Conservation (phyloP, 106 monocot genomes). For the Dioscorea dumetorum region DNA sequence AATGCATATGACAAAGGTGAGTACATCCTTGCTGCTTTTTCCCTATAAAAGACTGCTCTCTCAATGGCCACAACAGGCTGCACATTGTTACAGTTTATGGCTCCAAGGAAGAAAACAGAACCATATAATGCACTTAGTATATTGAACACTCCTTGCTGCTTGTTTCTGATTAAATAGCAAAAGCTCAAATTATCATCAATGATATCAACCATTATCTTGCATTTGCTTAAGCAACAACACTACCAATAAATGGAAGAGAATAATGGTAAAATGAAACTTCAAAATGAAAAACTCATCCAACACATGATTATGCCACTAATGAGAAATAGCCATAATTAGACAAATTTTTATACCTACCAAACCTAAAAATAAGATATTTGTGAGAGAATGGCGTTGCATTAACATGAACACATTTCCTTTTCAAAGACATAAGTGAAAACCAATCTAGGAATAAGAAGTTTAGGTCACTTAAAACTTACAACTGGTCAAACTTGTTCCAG, state of each 20-base stretch:
- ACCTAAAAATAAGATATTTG: no score
- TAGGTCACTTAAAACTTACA: conserved; percentile 19
- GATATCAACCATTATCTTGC: no score
- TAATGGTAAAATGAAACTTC: background rate
- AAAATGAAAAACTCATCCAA: no score
- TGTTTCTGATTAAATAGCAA: conserved; percentile 32
- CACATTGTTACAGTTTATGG: conserved; percentile 42
- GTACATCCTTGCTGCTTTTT: conserved; percentile 95
- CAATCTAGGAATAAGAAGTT: background rate
- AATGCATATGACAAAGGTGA: conserved; percentile 81
- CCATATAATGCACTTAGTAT: conserved; percentile 67
- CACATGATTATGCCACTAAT: no score
- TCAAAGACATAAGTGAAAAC: no score
- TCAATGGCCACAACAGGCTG: conserved; percentile 74
- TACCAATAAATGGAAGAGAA: background rate
- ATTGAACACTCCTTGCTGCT: conserved; percentile 68
- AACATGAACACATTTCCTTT: no score
- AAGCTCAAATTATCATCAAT: background rate
- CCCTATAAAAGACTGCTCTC: conserved; percentile 87
- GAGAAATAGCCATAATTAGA: no score
- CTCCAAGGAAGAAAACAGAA: conserved; percentile 67
- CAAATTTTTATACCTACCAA: no score
- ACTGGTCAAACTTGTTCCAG: conserved; percentile 58
- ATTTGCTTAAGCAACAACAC: background rate
- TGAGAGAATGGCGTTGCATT: no score